A percentile compares a stretch with the other conserved stretches of the same genome.
Conservation (phyloP, 148 eudicot genomes). For the Euryodendron excelsum region DNA sequence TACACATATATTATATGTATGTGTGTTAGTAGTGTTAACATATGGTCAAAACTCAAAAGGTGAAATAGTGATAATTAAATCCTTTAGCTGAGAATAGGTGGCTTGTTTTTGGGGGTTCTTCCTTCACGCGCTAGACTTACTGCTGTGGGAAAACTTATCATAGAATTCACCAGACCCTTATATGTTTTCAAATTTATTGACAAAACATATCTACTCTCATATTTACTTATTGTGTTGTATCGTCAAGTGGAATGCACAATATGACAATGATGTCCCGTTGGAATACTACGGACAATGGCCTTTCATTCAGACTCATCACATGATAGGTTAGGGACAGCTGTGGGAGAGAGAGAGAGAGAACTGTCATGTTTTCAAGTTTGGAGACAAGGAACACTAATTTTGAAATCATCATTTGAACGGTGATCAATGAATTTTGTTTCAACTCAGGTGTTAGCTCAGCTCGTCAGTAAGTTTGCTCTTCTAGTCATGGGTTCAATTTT, state of each 20-base stretch:
- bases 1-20: background rate
- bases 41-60: conserved; percentile 25
- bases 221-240: conserved; percentile 13
- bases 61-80: conserved; percentile 13
- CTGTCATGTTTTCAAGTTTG: no score
- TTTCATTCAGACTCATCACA: conserved; percentile 19
- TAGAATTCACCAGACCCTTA: background rate
- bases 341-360: no score
- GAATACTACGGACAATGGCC: conserved; percentile 13
- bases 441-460: no score
- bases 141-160: conserved; percentile 19
- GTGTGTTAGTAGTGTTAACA: background rate
- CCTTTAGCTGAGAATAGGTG: conserved; percentile 27
- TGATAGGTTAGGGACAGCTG: conserved; percentile 5
- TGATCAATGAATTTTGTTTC: no score
- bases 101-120: conserved; percentile 16
- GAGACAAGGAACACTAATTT: no score
- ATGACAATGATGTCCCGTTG: conserved; percentile 25
- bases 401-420: no score
- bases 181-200: conserved; percentile 2
- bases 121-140: conserved; percentile 16
- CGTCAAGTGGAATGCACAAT: conserved; percentile 15
- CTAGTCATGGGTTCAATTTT: no score
- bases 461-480: no score
- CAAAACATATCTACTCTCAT: no score